A percentile compares a stretch with the other conserved stretches of the same genome.
These are phyloP conservation scores for Paramecium sonneborni DNA, from an alignment of 73 alveolate genomes.

Conservation along the genomic window DNA sequence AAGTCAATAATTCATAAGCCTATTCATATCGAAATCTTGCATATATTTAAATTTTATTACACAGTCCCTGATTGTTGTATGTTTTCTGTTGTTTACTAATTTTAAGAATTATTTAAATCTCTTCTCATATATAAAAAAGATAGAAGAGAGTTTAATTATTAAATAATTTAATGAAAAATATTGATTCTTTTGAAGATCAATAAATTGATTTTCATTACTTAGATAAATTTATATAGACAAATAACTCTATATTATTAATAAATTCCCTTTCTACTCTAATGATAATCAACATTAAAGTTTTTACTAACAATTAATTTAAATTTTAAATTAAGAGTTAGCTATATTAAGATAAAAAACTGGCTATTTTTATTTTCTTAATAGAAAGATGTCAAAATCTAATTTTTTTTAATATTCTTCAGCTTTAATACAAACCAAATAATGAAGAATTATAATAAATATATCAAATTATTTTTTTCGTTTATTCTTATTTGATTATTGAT, in stretches of 20 bases:
- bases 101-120: background rate
- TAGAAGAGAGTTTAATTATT: background rate
- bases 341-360: too few relatives aligned
- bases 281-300: background rate
- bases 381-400: too few relatives aligned
- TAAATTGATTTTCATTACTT: background rate
- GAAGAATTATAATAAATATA: background rate
- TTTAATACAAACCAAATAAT: background rate
- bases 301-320: background rate
- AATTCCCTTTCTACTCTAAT: background rate
- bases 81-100: background rate
- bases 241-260: too few relatives aligned
- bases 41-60: background rate
- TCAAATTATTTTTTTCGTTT: background rate
- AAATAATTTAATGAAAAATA: background rate
- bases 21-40: background rate
- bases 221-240: background rate
- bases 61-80: background rate
- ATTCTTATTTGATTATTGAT: background rate
- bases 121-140: background rate
- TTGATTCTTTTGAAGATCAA: background rate
- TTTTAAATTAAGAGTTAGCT: background rate
- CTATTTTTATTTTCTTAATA: too few relatives aligned
- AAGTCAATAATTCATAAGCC: background rate
- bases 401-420: background rate